Base-by-base conservation (phyloP, 345 rosid species). In the Streptanthus diversifolius region DNA sequence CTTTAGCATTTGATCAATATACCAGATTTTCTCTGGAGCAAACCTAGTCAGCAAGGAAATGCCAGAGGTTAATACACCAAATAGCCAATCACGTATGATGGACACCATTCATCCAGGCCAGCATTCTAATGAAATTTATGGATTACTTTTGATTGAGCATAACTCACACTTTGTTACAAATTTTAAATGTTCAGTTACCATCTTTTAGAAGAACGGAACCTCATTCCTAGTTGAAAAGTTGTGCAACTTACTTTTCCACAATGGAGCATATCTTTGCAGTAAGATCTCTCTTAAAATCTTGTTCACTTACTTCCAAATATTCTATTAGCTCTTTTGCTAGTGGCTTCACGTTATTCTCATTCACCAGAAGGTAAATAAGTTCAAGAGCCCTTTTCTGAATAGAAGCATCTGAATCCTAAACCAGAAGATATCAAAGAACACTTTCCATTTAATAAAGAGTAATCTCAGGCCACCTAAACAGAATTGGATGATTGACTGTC, bases 1-100 rank as follows among this genome's bases (percentile, higher is more conserved):
- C 89, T 86, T 95, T 80, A 95, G 88, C 99, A 95, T 91, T 85
- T 91, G 97, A 84, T 91, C 91, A 76, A 95, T 88, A 81, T 95
- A 88, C 99, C 99, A 95, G 55, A 85, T 88, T 81, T 95, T 95
- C 78, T 91, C 96, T 2, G 91, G 89, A 65, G 96, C 85, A 86
- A 88, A 91, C 97, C 99, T 95, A 75, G 77, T 63, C 55, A 76
- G 61, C 68, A 80, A 59, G 77, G 32, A 68, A 69, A 53, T 18
- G 68, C 40, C 62, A 63, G 45, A 64, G 15, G 29, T 84, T 68
- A 80, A 40, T 65, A 40, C 71, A 71, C 64, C 14, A 55, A 22
- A 53, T 9, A 59, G 52, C 29, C 15, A 70, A 47, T 21, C 53
- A 27, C 17, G 43, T 68, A 29, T 63, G 65, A 55, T 19, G 33